These are phyloP conservation scores for Phytophthora pini DNA, from an alignment of 352 stramenopile species.

Conservation along the genomic window DNA sequence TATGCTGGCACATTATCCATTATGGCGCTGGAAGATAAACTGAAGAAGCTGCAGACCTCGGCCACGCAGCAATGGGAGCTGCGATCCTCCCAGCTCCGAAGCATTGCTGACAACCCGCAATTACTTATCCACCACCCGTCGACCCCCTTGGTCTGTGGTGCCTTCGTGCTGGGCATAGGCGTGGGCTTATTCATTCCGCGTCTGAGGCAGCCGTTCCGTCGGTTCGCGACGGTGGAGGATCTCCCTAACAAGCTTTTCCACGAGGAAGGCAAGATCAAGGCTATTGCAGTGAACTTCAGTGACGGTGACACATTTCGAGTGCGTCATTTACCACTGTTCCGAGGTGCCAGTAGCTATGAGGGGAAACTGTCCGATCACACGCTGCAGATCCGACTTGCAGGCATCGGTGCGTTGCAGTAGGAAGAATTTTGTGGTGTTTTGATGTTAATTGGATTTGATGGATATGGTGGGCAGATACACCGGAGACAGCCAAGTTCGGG, in stretches of 20 bases:
- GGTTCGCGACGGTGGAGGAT: slow-evolving; percentile 81
- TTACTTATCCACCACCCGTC: slow-evolving; percentile 43
- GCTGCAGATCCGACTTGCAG: slow-evolving; percentile 84
- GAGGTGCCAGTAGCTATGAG: slow-evolving; percentile 46
- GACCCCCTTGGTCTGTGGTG: slow-evolving; percentile 47
- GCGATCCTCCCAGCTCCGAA: slow-evolving; percentile 16
- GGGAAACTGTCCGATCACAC: slow-evolving; percentile 83
- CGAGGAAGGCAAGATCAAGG: slow-evolving; percentile 59
- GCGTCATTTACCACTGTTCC: slow-evolving; percentile 64
- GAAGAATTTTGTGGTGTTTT: neutral
- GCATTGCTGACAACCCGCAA: slow-evolving; percentile 21
- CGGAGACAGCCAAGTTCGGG: slow-evolving; percentile 88
- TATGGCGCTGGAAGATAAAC: slow-evolving; percentile 23
- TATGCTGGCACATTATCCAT: slow-evolving; percentile 1
- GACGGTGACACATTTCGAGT: slow-evolving; percentile 89
- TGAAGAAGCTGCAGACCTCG: slow-evolving; percentile 26
- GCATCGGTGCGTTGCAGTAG: slow-evolving; percentile 50
- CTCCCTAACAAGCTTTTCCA: slow-evolving; percentile 79
- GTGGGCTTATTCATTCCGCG: slow-evolving; percentile 62
- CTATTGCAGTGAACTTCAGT: slow-evolving; percentile 60
- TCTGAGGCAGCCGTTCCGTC: slow-evolving; percentile 70
- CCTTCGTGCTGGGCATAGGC: slow-evolving; percentile 63
- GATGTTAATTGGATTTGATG: neutral
- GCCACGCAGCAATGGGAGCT: slow-evolving; percentile 29
- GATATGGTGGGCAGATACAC: slow-evolving; percentile 53